A percentile compares a stretch with the other conserved stretches of the same genome.
Conservation (phyloP, 257 asterid species). For the Solanum appendiculatum region DNA sequence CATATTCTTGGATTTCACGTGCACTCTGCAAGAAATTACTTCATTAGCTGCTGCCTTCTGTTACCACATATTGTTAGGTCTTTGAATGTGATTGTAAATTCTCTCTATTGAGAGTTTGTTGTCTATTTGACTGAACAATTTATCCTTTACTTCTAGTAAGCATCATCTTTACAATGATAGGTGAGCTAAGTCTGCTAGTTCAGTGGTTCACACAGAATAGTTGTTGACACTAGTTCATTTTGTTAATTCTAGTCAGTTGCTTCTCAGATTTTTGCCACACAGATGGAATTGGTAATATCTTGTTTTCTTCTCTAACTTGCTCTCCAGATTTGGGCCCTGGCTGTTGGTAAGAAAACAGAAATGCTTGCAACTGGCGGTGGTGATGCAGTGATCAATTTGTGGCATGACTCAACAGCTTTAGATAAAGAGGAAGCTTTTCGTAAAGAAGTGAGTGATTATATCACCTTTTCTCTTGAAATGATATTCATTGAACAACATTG, state of each 20-base stretch:
- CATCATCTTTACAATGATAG: background rate
- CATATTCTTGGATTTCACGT: background rate
- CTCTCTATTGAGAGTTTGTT: background rate
- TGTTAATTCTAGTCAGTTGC: background rate
- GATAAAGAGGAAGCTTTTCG: conserved; percentile 89
- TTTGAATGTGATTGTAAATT: background rate
- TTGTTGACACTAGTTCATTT: background rate
- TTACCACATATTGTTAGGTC: background rate
- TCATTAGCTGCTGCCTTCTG: background rate
- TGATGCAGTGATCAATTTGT: conserved; percentile 85
- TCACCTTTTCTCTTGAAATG: background rate
- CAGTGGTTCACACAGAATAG: background rate
- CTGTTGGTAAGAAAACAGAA: conserved; percentile 86
- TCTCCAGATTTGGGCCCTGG: conserved; percentile 89
- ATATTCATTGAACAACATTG: background rate
- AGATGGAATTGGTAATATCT: background rate
- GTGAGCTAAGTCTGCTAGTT: background rate
- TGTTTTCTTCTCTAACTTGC: background rate
- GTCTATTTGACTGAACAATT: background rate
- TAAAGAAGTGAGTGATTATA: conserved; percentile 59
- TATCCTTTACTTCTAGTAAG: background rate
- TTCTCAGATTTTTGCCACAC: background rate
- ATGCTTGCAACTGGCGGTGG: conserved; percentile 95
- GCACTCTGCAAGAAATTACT: background rate
- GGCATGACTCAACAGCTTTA: conserved; percentile 92